These are phyloP conservation scores for Candida lessepsii DNA, from an alignment of 805 yeast species.

Conservation along the genomic window DNA sequence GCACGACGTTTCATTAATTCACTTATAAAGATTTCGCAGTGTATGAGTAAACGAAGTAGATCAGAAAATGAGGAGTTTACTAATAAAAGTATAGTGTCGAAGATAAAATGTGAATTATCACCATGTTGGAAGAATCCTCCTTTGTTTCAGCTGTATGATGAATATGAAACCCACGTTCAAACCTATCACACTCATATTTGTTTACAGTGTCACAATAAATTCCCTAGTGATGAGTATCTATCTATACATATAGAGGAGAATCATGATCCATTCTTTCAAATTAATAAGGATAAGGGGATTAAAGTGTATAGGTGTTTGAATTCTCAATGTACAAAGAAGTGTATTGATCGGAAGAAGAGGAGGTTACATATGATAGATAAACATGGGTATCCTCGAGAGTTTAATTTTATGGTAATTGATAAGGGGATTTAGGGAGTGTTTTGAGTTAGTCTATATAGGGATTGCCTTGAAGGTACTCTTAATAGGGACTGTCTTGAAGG, in stretches of 20 bases:
- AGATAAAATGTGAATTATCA: background rate
- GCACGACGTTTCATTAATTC: background rate
- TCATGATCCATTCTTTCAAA: slow-evolving; percentile 48
- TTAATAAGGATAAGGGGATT: slow-evolving; percentile 38
- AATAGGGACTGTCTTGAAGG: too few species aligned
- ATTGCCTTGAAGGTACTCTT: too few species aligned
- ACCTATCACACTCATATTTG: slow-evolving; percentile 34
- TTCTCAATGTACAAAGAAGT: slow-evolving; percentile 37
- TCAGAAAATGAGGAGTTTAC: background rate
- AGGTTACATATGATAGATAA: slow-evolving; percentile 48
- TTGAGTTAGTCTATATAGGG: background rate
- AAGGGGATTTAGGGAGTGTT: slow-evolving; percentile 28
- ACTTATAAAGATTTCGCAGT: background rate
- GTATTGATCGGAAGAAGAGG: slow-evolving; percentile 40
- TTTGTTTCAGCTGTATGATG: slow-evolving; percentile 12
- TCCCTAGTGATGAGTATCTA: slow-evolving; percentile 44
- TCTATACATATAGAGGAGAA: slow-evolving; percentile 51
- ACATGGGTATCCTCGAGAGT: slow-evolving; percentile 48
- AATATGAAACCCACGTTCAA: slow-evolving; percentile 24
- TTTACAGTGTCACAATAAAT: slow-evolving; percentile 33
- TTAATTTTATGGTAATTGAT: slow-evolving; percentile 28
- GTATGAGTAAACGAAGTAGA: slow-evolving; percentile 1
- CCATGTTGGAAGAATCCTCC: slow-evolving; percentile 5
- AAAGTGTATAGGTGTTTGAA: slow-evolving; percentile 43
- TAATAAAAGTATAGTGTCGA: background rate